Base-by-base conservation (phyloP, 306 rosid genomes). In the Cicer cuneatum region DNA sequence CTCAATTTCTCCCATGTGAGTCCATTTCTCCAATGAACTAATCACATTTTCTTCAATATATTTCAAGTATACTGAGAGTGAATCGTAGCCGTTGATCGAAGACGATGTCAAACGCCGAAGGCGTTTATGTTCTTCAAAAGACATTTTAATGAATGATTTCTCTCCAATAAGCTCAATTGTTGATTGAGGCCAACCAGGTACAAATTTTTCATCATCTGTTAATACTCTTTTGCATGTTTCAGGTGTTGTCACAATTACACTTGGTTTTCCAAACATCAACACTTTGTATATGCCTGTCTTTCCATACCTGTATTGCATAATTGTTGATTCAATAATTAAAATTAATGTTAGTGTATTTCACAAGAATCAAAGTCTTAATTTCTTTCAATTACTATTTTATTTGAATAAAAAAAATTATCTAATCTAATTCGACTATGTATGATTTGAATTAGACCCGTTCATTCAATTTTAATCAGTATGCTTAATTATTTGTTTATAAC, bases 1-100 rank as follows among this genome's bases (percentile, higher is more conserved):
- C 87, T 89, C 93, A 1, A 92, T 80, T 41, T 85, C n/a, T 33
- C 91, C 92, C 90, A 80, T 83, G 3, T 66, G 48, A 0, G 85
- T 6, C 95, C 95, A 91, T 47, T 89, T 87, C 2, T 89, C 85
- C 81, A 91, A 63, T 11, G 90, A 83, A 21, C 45, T 21, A 13
- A 14, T 56, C 2, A 82, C 91, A 37, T 1, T 64, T 0, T 82
- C 86, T 58, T 92, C 93, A 2, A 92, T 87, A 40, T 78, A 87
- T 8, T 46, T 78, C 21, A 87, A 68, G 84, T 92, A 92, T 33
- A 75, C 16, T 7, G 89, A 57, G 59, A 93, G 51, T 15, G 95
- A 88, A 19, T 93, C 98, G 29, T 80, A 51, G 18, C 98, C 98
- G 62, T 90, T 93, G 42, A 93, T 85, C 1, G 98, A 90, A 64